Evolutionary conservation across 1,284 basidiomycete genomes (phyloP), one percentile per base, ranked within the genome.

Genomic region (Heterobasidion parviporum): DNA sequence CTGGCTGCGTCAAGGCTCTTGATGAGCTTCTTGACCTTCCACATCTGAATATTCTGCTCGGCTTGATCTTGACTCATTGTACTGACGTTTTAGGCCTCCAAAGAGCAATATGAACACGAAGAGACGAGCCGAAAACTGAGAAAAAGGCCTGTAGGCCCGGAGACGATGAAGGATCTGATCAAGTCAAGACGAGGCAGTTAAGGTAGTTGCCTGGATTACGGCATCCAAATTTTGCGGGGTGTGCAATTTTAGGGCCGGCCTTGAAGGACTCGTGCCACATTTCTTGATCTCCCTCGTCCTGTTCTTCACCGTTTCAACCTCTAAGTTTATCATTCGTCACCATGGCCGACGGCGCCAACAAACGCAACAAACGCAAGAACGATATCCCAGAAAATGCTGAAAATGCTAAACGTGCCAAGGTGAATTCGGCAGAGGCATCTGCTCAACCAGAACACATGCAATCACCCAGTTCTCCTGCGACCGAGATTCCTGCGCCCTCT

Each of bases 1-100:
- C 94, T 84, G 61, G 94, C 92, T 53, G 86, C 78, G 69, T 96
- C 91, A 73, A 97, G 84, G 76, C 90, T 93, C 80, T 89, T 93
- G 76, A 96, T 93, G 73, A 98, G 92, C 80, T 98, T 98, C 80
- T 97, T 95, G 76, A 98, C 89, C 78, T 98, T 96, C 96, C 89
- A 89, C 84, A 90, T 89, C 79, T 91, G 89, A 68, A 92, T 92
- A 68, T 92, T 92, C 73, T 90, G 88, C 73, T 92, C 89, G 69
- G 88, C 88, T 61, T 72, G 72, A 71, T 89, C 87, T 72, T 85
- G 83, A 77, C 80, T 84, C 85, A 88, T 89, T 63, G 69, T 48
- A 16, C 14, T 44, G 14, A 49, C 15, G 26, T 33, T 51, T 7
- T 51, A 38, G 14, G 38, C 14, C 18, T 45, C 20, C 52, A 20